Evolutionary conservation across 202 grass and related monocot genomes (phyloP).

Genomic region (Setaria viridis): DNA sequence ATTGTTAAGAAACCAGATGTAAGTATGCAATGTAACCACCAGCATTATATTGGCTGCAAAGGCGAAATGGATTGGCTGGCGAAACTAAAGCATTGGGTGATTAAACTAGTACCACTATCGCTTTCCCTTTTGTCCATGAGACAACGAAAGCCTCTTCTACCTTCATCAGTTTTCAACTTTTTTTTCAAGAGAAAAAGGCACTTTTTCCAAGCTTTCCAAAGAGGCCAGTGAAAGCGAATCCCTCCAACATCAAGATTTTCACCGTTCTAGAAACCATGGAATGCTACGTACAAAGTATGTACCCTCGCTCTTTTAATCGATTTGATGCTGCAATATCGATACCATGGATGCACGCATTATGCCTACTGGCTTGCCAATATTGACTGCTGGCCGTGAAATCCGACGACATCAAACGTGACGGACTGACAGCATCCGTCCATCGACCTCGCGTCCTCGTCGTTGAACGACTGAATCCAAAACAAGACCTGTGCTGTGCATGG

Average conservation of each 20-base stretch:
- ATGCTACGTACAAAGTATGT: no score
- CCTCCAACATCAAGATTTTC: neutral
- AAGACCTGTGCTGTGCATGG: neutral
- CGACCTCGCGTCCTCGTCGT: neutral
- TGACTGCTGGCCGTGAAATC: constrained; percentile 8
- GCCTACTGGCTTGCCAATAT: neutral
- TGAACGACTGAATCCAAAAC: neutral
- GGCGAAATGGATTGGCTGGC: no score
- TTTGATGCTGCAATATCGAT: neutral
- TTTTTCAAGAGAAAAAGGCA: neutral
- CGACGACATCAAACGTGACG: neutral
- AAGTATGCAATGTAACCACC: no score
- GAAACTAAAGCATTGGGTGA: no score
- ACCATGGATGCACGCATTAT: no score
- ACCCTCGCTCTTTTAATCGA: neutral
- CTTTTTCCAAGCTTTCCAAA: neutral
- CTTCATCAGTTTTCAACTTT: neutral
- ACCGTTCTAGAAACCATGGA: constrained; percentile 25
- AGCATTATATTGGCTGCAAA: no score
- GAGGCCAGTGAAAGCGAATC: neutral
- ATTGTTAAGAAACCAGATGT: no score
- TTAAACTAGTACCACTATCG: no score
- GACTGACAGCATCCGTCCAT: no score
- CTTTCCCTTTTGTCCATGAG: no score
- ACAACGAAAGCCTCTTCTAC: no score